Base-by-base conservation (phyloP, 306 rosid species). In the Pterocarpus macrocarpus region DNA sequence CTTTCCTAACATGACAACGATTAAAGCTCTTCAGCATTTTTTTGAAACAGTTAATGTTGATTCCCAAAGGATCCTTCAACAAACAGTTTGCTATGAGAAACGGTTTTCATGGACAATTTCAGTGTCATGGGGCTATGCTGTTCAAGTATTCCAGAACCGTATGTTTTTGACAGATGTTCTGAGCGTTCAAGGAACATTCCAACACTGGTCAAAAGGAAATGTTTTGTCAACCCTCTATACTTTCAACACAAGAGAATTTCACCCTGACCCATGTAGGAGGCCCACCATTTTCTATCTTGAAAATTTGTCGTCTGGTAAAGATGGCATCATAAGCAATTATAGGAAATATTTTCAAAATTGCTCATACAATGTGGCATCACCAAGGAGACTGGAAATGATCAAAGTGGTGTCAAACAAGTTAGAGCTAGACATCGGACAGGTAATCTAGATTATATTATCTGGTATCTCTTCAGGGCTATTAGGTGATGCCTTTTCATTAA, bases 51-150 rank as follows among this genome's bases (percentile, higher is more conserved):
- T 77, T 3, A 47, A 77, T 32, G 71, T 86, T 17, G 97, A 93
- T 78, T 77, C 96, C 9, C 88, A 88, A 47, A 84, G 97, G 84
- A 61, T 88, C 9, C 63, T 93, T 58, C 92, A 93, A 43, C 95
- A 88, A 80, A 80, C 92, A 13, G 81, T 93, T 4, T 93, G 97
- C 74, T 93, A 93, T 14, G 90, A 93, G 35, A 89, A 79, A 52
- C 85, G 89, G 87, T 88, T 83, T 66, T 79, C 90, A 2, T 91
- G 96, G 96, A 91, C 96, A 6, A 68, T 93, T 32, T 81, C 86
- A 0, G 92, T 93, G 36, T 89, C 97, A 2, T 91, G 97, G 97
- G 96, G 97, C 12, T 93, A 91, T 57, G 91, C 92, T 22, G 92
- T 87, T 69, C 94, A 90, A 62, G 82, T 93, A 69, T 80, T 75